phyloP scores from a whole-genome alignment of 73 alveolate genomes.

The Loxodes magnus region DNA sequence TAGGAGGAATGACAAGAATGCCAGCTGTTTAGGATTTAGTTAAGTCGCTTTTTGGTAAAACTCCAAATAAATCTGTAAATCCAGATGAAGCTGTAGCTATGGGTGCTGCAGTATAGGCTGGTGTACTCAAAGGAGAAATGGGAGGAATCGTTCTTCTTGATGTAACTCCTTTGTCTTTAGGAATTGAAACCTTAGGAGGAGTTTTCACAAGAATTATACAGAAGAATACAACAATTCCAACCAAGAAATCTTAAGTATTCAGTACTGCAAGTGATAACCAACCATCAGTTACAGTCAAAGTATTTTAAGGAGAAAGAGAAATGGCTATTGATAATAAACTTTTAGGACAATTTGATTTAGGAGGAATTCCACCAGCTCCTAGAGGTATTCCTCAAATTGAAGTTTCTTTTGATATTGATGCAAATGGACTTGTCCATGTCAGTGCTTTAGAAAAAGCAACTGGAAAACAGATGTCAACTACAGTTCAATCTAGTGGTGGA shows the following conservation, averaged over 20 bases:
- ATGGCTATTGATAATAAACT: constrained; percentile 87
- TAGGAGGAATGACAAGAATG: constrained; percentile 90
- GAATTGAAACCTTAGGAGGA: constrained; percentile 92
- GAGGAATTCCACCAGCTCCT: constrained; percentile 90
- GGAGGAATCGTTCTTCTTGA: constrained; percentile 60
- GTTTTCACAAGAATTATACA: constrained; percentile 85
- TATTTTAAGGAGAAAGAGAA: constrained; percentile 94
- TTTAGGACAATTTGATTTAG: constrained; percentile 85
- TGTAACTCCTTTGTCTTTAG: constrained; percentile 96
- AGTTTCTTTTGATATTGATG: constrained; percentile 94
- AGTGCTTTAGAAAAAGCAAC: constrained; percentile 91
- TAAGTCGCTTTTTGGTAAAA: constrained; percentile 48
- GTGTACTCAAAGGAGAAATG: constrained; percentile 79
- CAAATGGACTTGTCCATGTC: constrained; percentile 93
- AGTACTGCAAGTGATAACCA: constrained; percentile 92
- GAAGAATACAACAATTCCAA: constrained; percentile 96
- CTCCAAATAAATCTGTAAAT: constrained; percentile 60
- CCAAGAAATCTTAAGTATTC: constrained; percentile 79
- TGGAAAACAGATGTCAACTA: constrained; percentile 61
- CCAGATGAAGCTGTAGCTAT: constrained; percentile 98
- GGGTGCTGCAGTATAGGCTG: constrained; percentile 98
- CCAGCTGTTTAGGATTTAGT: constrained; percentile 81
- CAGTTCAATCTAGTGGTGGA: constrained; percentile 85
- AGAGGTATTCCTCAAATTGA: constrained; percentile 87
- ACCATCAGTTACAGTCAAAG: constrained; percentile 83